Evolutionary conservation across 129 eudicot genomes (phyloP), one percentile per base, ranked within the genome.

Genomic region (Gnaphalium uliginosum): DNA sequence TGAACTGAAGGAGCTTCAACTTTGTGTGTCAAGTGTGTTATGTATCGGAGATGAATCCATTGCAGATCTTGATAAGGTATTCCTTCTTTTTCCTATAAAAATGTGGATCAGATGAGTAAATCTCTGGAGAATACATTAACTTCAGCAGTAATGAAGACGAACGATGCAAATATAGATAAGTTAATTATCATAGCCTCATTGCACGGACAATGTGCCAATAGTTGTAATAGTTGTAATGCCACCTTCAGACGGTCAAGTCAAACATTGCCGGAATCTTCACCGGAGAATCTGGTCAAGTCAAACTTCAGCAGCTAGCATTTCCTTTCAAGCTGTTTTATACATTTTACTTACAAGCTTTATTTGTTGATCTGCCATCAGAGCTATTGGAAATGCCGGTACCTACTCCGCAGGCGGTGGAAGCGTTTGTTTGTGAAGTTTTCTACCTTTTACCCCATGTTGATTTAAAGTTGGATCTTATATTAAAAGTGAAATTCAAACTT

Each of bases 291-390:
- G 98, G 98, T 32, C 95, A 93, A 76, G 96, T 93, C 35, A 93
- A 88, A 76, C 87, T 93, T 33, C 95, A 93, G 68, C 95, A 90
- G 85, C 58, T 90, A 17, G 79, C 90, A 23, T 93, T 87, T 65
- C 98, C 96, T 2, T 87, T 90, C 70, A 93, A 90, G 85, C 50
- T 93, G 64, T 93, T 90, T 87, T 93, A 93, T 78, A 93, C 98
- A 2, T 90, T 93, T 41, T 88, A 93, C 79, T 68, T 93, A 68
- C 92, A 90, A 80, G 98, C 96, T 2, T 79, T 93, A 11, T 83
- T 89, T 6, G 88, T 84, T n/a, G 91, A 90, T 53, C 76, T 93
- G 75, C 98, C 98, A 3, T 57, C 73, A 21, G 96, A 88, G 80
- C 78, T 93, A 58, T 59, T 90, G 0, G 83, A 80, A 2, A 71